phyloP scores from a whole-genome alignment of 208 protist species.

The Tritrichomonas foetus region DNA sequence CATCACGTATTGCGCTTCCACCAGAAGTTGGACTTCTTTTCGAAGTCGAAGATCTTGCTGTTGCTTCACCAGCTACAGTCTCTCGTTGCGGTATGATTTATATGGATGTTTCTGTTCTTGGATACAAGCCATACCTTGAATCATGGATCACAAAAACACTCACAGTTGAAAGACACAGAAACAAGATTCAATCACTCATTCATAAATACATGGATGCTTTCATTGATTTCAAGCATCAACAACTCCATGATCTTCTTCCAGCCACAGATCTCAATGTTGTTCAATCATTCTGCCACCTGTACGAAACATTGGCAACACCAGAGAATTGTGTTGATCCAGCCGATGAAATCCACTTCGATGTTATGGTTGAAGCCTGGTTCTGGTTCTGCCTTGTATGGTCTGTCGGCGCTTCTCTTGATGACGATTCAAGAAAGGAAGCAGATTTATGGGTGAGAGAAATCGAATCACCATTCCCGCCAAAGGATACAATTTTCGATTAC shows the following conservation, averaged over 20 bases:
- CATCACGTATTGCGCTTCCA: conserved; percentile 90
- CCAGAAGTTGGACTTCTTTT: conserved; percentile 89
- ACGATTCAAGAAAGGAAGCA: conserved; percentile 77
- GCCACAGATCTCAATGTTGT: not conserved
- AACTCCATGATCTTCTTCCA: not conserved
- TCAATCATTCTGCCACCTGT: conserved; percentile 26
- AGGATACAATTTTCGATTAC: conserved; percentile 93
- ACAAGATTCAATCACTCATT: not conserved
- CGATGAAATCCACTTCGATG: conserved; percentile 73
- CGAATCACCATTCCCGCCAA: conserved; percentile 81
- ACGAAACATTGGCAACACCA: not conserved
- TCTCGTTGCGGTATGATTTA: conserved; percentile 96
- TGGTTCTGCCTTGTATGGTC: conserved; percentile 88
- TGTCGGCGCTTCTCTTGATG: conserved; percentile 77
- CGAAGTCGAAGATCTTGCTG: conserved; percentile 89
- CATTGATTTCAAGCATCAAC: conserved; percentile 35
- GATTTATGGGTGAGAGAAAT: conserved; percentile 80
- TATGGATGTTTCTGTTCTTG: conserved; percentile 59
- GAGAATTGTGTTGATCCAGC: conserved; percentile 64
- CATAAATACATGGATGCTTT: not conserved
- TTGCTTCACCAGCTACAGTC: conserved; percentile 95
- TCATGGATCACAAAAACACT: conserved; percentile 70
- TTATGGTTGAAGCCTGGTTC: conserved; percentile 81
- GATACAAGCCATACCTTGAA: conserved; percentile 78
- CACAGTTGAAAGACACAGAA: not conserved